Conservation (phyloP, 495 filamentous ascomycete genomes). For the Podospora anserina region DNA sequence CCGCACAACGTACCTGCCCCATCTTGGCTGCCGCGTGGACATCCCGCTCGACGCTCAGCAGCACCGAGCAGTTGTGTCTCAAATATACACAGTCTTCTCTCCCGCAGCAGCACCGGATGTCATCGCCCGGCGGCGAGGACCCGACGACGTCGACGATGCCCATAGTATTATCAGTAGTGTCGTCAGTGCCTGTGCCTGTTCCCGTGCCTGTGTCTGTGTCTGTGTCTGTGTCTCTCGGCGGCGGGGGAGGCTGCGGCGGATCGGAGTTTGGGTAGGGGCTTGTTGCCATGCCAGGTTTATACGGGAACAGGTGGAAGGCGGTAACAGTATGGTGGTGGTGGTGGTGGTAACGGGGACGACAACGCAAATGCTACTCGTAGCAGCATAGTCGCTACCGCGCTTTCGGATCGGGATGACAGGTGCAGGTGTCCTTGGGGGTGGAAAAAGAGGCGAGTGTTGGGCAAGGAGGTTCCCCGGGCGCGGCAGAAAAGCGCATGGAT, state of each 20-base stretch:
- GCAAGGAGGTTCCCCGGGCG: background rate
- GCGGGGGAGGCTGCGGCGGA: background rate
- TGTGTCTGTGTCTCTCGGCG: background rate
- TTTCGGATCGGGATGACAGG: background rate
- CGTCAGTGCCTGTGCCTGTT: background rate
- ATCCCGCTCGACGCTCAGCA: slow-evolving; percentile 80
- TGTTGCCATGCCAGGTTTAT: slow-evolving; percentile 25
- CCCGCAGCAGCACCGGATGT: slow-evolving; percentile 75
- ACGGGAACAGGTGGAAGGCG: slow-evolving; percentile 15
- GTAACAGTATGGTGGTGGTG: slow-evolving; percentile 12
- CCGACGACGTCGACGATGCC: slow-evolving; percentile 13
- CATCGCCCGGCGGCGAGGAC: slow-evolving; percentile 13
- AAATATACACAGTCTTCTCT: slow-evolving; percentile 73
- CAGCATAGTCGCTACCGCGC: background rate
- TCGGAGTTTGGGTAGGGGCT: slow-evolving; percentile 9
- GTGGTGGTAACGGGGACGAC: slow-evolving; percentile 10
- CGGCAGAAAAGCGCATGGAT: slow-evolving; percentile 3
- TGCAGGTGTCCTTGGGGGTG: background rate
- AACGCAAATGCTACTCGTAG: slow-evolving; percentile 21
- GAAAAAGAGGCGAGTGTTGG: background rate
- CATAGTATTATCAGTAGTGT: slow-evolving; percentile 16
- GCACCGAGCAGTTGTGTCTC: slow-evolving; percentile 70
- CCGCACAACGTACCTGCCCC: slow-evolving; percentile 68
- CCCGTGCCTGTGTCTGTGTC: too few relatives aligned
- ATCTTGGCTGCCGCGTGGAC: slow-evolving; percentile 78